Base-by-base conservation (phyloP, 208 protist genomes). In the Leishmania tarentolae region DNA sequence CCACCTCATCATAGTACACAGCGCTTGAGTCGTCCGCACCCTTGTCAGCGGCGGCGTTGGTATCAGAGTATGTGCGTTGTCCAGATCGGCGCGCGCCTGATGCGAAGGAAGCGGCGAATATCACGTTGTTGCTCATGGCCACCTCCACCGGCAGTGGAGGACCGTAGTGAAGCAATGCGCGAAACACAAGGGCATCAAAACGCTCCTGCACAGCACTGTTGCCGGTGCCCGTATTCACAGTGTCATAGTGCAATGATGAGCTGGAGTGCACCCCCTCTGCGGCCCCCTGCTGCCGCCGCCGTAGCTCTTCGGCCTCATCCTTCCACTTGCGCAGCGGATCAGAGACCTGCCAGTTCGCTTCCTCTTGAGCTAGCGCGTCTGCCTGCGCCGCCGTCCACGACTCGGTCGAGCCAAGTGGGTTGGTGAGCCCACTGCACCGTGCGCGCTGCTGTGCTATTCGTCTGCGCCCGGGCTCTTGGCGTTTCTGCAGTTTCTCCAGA, bases 61-160 rank as follows among this genome's bases (percentile, higher is more conserved):
- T 40, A 0, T 84, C 46, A 44, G 88, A 56, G 77, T 88, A 76
- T 71, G 87, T 89, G 76, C 85, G 65, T 28, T 72, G 63, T 24
- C 63, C 44, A 35, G 13, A 7, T 50, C 31, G 40, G 37, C 21
- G 37, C 74, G 78, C 2, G 15, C 52, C 53, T 57, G 68, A 35
- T 61, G 72, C 35, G 1, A 56, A 21, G 15, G 56, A 42, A 13
- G 77, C 46, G 3, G 73, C 57, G 5, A 83, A 80, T 0, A 93
- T 57, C 21, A 95, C 78, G 50, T 92, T 83, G 78, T 92, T 93
- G 59, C 89, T 78, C 47, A 75, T 74, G 15, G 88, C 86, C 83
- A 96, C 91, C 31, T 97, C 92, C 37, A 90, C 84, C 17, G 94
- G 94, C 59, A 96, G 87, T 40, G 94, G 92, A 24, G 92, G 94